These are phyloP conservation scores for Dendrostoma leiphaemia DNA, from an alignment of 2,329 filamentous ascomycete species.

Conservation along the genomic window DNA sequence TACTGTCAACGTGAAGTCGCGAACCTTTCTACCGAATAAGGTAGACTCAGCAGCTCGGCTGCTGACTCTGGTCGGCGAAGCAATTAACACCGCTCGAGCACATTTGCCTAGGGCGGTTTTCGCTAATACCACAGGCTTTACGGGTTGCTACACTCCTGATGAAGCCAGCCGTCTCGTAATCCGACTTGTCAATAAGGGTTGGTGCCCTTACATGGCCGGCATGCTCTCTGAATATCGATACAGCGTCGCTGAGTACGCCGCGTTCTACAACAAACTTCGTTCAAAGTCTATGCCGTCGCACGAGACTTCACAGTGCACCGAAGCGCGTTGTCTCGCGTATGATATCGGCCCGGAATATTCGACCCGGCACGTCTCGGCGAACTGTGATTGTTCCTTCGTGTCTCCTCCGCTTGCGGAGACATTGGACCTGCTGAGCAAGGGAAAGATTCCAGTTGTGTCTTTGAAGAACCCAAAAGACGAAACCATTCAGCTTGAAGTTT, in stretches of 20 bases:
- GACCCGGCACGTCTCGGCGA: background rate
- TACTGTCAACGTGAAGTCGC: background rate
- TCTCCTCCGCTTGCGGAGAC: background rate
- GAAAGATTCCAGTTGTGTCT: background rate
- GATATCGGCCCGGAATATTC: background rate
- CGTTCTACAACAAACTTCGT: background rate
- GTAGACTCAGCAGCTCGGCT: background rate
- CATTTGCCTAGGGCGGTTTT: background rate
- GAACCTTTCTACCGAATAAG: background rate
- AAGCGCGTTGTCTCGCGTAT: background rate
- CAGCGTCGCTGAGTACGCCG: background rate
- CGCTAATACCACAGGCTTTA: background rate
- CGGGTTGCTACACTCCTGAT: background rate
- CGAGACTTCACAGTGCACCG: background rate
- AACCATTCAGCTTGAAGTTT: background rate
- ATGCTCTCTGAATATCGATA: background rate
- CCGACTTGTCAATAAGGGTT: background rate
- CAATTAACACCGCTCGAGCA: background rate
- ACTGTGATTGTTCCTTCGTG: background rate
- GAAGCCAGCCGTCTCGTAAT: background rate
- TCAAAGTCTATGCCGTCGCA: background rate
- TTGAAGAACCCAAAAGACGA: background rate
- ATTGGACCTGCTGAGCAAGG: background rate
- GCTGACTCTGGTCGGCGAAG: background rate
- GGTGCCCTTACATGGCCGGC: background rate